Conservation (phyloP, 2,329 filamentous ascomycete genomes). For the Coniosporium tulheliwenetii region DNA sequence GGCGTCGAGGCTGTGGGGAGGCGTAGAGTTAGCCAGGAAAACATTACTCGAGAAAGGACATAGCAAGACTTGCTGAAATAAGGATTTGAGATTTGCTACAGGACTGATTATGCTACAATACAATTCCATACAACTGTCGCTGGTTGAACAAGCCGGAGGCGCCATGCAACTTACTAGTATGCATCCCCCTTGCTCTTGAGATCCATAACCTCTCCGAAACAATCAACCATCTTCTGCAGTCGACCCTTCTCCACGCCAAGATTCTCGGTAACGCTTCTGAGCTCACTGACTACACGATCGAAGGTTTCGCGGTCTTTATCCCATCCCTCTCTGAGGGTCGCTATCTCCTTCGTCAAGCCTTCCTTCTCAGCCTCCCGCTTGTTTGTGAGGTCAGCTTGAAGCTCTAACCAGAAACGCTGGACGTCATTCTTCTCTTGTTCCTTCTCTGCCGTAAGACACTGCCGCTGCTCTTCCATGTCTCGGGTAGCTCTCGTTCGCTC, state of each 20-base stretch:
- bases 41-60: too few relatives aligned
- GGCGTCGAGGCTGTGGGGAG: slow-evolving; percentile 27
- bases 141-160: too few relatives aligned
- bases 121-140: too few relatives aligned
- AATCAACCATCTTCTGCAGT: slow-evolving; percentile 26
- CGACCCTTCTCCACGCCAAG: slow-evolving; percentile 24
- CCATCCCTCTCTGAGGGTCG: slow-evolving; percentile 8
- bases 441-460: slow-evolving; percentile 20
- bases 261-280: slow-evolving; percentile 17
- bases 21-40: slow-evolving; percentile 2
- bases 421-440: not conserved
- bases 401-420: not conserved
- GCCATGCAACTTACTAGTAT: slow-evolving; percentile 24
- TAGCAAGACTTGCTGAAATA: too few relatives aligned
- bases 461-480: slow-evolving; percentile 35
- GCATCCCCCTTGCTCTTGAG: slow-evolving; percentile 26
- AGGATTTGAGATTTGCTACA: too few relatives aligned
- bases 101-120: too few relatives aligned
- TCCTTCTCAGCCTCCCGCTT: not conserved
- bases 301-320: slow-evolving; percentile 11
- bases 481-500: slow-evolving; percentile 35
- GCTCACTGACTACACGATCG: slow-evolving; percentile 7
- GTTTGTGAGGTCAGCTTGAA: not conserved
- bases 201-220: slow-evolving; percentile 24
- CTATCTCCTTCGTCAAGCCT: not conserved